phyloP scores from a whole-genome alignment of 169 alveolate genomes.

The Plasmodium gonderi region DNA sequence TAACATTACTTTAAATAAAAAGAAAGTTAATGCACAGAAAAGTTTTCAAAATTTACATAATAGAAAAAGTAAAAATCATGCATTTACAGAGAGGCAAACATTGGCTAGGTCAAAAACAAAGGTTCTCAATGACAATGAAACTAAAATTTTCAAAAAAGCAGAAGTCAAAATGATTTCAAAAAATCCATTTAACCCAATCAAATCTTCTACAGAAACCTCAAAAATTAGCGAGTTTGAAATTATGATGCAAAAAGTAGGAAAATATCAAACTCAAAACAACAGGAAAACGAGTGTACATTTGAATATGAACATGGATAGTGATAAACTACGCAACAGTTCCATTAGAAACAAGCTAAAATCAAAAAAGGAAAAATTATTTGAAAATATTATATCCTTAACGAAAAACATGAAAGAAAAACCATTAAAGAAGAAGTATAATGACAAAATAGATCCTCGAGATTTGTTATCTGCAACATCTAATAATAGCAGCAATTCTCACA shows the following conservation, averaged over 20 bases:
- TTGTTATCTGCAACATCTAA: constrained; percentile 39
- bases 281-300: background rate
- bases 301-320: background rate
- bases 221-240: background rate
- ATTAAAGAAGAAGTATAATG: constrained; percentile 47
- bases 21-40: constrained; percentile 40
- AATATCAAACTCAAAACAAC: background rate
- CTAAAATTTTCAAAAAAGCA: constrained; percentile 51
- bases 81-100: background rate
- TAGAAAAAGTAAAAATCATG: constrained; percentile 12
- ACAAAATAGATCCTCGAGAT: constrained; percentile 29
- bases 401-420: constrained; percentile 65
- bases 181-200: constrained; percentile 22
- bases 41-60: background rate
- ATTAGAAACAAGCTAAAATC: constrained; percentile 47
- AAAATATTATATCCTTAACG: constrained; percentile 60
- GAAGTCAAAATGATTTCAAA: constrained; percentile 61
- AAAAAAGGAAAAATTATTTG: constrained; percentile 47
- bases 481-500: constrained; percentile 17
- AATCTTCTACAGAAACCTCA: constrained; percentile 17
- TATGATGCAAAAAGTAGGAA: background rate
- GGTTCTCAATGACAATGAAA: constrained; percentile 48
- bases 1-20: constrained; percentile 35
- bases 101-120: constrained; percentile 60
- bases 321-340: background rate